Evolutionary conservation across 2,329 filamentous ascomycete species (phyloP).

Genomic region (Ophiostoma sp.): DNA sequence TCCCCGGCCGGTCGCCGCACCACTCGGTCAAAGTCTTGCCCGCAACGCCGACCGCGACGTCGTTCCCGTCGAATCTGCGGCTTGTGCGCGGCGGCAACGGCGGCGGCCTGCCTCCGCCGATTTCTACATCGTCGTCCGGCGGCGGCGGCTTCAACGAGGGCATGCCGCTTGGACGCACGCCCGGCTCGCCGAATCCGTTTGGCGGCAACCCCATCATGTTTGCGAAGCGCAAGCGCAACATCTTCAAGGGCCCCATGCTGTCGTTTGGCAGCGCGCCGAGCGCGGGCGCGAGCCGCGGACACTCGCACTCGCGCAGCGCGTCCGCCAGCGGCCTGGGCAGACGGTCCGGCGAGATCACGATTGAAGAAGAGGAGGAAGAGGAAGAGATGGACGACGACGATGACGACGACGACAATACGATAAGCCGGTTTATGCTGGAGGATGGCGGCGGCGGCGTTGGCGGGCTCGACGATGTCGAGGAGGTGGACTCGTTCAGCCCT

Average conservation of each 20-base stretch:
- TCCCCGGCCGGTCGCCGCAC: constrained; percentile 68
- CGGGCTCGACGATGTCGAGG: constrained; percentile 42
- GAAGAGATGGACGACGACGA: constrained; percentile 42
- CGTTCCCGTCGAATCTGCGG: constrained; percentile 81
- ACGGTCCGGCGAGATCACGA: constrained; percentile 68
- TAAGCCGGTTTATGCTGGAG: constrained; percentile 20
- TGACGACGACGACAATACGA: constrained; percentile 21
- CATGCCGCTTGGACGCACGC: constrained; percentile 43
- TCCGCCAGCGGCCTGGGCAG: constrained; percentile 61
- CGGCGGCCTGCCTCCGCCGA: not conserved
- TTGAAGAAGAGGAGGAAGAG: constrained; percentile 58
- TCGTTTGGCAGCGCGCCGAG: constrained; percentile 42
- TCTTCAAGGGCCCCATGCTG: constrained; percentile 75
- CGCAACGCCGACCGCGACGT: constrained; percentile 68
- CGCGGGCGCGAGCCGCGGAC: constrained; percentile 25
- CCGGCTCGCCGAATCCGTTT: constrained; percentile 51
- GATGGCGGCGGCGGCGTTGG: constrained; percentile 31
- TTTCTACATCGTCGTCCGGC: not conserved
- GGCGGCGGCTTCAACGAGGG: constrained; percentile 50
- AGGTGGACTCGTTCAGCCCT: constrained; percentile 55
- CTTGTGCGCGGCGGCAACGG: constrained; percentile 56
- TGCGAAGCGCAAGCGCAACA: constrained; percentile 70
- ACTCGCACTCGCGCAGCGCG: constrained; percentile 48
- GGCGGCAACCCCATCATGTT: constrained; percentile 54
- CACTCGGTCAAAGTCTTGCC: constrained; percentile 93